These are phyloP conservation scores for Cadophora gregata DNA, from an alignment of 2,329 filamentous ascomycete genomes.

Conservation along the genomic window DNA sequence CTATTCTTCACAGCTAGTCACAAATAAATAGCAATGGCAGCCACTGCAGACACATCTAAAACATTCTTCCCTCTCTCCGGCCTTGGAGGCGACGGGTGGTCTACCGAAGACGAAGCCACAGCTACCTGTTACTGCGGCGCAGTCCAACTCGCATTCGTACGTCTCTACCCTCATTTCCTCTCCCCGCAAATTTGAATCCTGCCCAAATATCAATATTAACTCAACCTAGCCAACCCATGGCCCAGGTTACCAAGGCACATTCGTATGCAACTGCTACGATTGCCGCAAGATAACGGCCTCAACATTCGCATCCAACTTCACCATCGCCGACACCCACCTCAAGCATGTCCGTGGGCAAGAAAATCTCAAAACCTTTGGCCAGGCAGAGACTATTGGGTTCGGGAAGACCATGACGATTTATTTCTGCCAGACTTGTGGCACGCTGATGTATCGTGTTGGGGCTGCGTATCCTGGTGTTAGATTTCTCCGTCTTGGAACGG, in stretches of 20 bases:
- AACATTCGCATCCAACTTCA: conserved; percentile 67
- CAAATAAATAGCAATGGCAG: conserved; percentile 6
- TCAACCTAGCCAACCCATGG: conserved; percentile 50
- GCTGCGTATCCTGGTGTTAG: conserved; percentile 51
- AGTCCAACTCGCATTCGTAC: conserved; percentile 60
- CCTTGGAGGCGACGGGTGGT: conserved; percentile 51
- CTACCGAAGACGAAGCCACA: conserved; percentile 55
- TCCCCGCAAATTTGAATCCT: not conserved
- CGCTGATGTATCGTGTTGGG: conserved; percentile 62
- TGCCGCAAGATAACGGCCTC: conserved; percentile 68
- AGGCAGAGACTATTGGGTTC: conserved; percentile 54
- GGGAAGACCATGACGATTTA: conserved; percentile 62
- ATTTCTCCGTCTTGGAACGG: conserved; percentile 62
- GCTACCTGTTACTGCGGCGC: conserved; percentile 64
- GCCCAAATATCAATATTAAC: conserved; percentile 5
- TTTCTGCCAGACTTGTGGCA: conserved; percentile 66
- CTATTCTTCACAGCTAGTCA: no score
- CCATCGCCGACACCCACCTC: conserved; percentile 52
- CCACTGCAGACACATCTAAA: conserved; percentile 39
- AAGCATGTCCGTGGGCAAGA: conserved; percentile 58
- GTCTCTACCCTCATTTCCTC: conserved; percentile 38
- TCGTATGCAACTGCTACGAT: conserved; percentile 66
- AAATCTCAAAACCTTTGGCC: conserved; percentile 53
- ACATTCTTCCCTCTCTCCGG: conserved; percentile 49
- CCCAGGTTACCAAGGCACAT: conserved; percentile 54